phyloP scores from a whole-genome alignment of 306 rosid species.

The Trifolium subterraneum region DNA sequence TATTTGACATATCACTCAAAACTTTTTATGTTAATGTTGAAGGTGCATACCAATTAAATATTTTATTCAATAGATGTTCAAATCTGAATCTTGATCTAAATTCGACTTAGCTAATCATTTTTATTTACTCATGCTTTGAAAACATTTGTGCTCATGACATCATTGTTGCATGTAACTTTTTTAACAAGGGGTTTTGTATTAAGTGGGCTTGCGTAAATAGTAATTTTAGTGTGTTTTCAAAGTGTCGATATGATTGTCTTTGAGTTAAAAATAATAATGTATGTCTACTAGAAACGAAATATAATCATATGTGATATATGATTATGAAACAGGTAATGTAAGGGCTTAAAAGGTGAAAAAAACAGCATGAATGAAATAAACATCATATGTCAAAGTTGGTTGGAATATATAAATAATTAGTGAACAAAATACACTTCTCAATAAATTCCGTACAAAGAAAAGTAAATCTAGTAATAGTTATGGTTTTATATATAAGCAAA shows the following conservation, averaged over 20 bases:
- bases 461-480: too few relatives aligned
- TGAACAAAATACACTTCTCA: too few relatives aligned
- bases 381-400: background rate
- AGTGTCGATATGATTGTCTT: conserved; percentile 26
- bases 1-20: too few relatives aligned
- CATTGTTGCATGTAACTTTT: background rate
- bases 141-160: conserved; percentile 4
- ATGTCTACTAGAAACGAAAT: background rate
- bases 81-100: conserved; percentile 11
- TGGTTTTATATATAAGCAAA: too few relatives aligned
- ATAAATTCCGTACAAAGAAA: too few relatives aligned
- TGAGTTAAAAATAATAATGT: background rate
- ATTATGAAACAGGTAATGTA: conserved; percentile 21
- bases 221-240: conserved; percentile 13
- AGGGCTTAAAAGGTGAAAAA: background rate
- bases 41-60: too few relatives aligned
- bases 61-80: background rate
- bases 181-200: too few relatives aligned
- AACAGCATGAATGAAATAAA: background rate
- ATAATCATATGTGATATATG: conserved; percentile 27
- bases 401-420: background rate
- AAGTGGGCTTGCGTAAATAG: conserved; percentile 28
- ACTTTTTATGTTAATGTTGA: too few relatives aligned
- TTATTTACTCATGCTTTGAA: background rate
- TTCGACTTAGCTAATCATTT: background rate